Conservation (phyloP, 495 filamentous ascomycete genomes). For the Penicillium turbatum region DNA sequence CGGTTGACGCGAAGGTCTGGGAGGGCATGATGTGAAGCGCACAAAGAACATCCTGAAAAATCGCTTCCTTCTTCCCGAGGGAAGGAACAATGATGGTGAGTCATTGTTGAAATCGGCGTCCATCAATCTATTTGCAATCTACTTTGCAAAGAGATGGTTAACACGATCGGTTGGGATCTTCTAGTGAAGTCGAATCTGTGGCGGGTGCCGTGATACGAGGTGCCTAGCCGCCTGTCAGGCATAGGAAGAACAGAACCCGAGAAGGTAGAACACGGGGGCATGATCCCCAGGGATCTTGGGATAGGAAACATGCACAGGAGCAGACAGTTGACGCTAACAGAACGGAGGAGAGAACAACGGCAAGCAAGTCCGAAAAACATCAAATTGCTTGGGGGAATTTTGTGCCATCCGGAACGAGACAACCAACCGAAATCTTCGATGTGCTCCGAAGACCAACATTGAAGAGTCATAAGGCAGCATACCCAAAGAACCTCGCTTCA, state of each 20-base stretch:
- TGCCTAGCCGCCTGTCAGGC: slow-evolving; percentile 34
- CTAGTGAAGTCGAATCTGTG: slow-evolving; percentile 43
- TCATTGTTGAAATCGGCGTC: slow-evolving; percentile 55
- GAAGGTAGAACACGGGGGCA: slow-evolving; percentile 39
- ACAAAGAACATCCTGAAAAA: slow-evolving; percentile 84
- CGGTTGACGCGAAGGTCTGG: slow-evolving; percentile 25
- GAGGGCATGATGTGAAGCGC: slow-evolving; percentile 59
- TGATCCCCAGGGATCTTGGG: slow-evolving; percentile 39
- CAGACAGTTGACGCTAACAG: slow-evolving; percentile 21
- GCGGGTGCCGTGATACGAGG: slow-evolving; percentile 52
- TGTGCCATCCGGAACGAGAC: slow-evolving; percentile 38
- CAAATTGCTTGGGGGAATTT: slow-evolving; percentile 19
- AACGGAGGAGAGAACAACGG: slow-evolving; percentile 21
- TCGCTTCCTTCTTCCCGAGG: slow-evolving; percentile 52
- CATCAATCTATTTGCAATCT: slow-evolving; percentile 55
- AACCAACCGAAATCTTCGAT: slow-evolving; percentile 34
- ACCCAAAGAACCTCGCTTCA: slow-evolving; percentile 46
- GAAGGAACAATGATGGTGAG: slow-evolving; percentile 26
- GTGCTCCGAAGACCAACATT: slow-evolving; percentile 16
- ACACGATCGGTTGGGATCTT: slow-evolving; percentile 66
- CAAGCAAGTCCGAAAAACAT: slow-evolving; percentile 23
- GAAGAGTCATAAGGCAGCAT: slow-evolving; percentile 26
- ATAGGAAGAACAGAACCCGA: slow-evolving; percentile 13
- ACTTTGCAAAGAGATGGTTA: slow-evolving; percentile 61
- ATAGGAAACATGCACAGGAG: slow-evolving; percentile 44